These are phyloP conservation scores for Pseudogymnoascus sp. DNA, from an alignment of 2,329 filamentous ascomycete genomes.

Conservation along the genomic window DNA sequence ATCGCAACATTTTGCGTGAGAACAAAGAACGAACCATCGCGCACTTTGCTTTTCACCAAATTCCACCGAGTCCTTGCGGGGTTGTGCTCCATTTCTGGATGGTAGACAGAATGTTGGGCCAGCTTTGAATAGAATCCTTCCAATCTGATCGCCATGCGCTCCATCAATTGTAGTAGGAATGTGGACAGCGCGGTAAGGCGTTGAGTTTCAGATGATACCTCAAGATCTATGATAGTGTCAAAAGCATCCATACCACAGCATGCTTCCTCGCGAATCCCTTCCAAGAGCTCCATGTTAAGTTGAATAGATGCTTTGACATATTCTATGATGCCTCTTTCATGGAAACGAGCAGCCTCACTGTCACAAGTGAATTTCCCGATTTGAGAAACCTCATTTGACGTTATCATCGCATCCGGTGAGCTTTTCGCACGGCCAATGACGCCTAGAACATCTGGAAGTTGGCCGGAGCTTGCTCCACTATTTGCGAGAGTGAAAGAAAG, in stretches of 20 bases:
- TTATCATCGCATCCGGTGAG: constrained; percentile 36
- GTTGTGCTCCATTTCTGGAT: constrained; percentile 42
- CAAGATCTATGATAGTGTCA: constrained; percentile 36
- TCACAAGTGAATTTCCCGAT: constrained; percentile 42
- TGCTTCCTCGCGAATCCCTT: constrained; percentile 43
- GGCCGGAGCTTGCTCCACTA: constrained; percentile 25
- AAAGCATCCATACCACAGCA: constrained; percentile 48
- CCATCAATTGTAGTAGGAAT: constrained; percentile 43
- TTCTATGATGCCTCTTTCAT: constrained; percentile 42
- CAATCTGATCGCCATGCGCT: constrained; percentile 43
- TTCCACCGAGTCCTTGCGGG: constrained; percentile 45
- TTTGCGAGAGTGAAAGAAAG: constrained; percentile 42
- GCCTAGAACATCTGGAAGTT: constrained; percentile 38
- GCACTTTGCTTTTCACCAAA: constrained; percentile 38
- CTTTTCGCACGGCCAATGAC: constrained; percentile 36
- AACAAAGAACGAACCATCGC: constrained; percentile 44
- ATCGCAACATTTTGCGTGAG: constrained; percentile 33
- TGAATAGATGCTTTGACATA: constrained; percentile 42
- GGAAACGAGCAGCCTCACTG: constrained; percentile 38
- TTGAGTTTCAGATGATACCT: constrained; percentile 31
- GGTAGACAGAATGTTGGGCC: constrained; percentile 40
- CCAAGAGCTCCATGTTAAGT: constrained; percentile 44
- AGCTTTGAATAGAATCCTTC: constrained; percentile 45
- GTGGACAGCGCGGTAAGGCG: constrained; percentile 31
- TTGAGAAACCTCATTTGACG: constrained; percentile 40